Conservation (phyloP, 73 alveolate genomes). For the Paramecium sexaurelia region DNA sequence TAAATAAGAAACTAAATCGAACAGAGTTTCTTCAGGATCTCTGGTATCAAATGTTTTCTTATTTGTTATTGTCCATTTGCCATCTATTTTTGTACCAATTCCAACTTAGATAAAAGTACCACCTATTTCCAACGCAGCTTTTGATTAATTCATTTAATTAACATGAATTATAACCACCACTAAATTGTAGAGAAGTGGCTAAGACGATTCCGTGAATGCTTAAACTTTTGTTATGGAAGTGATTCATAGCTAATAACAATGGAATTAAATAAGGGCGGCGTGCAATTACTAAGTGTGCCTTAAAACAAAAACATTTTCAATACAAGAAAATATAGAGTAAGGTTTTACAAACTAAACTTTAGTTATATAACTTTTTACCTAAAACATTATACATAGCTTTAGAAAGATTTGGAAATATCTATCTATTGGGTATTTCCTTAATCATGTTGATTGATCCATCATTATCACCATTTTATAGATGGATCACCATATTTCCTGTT, state of each 20-base stretch:
- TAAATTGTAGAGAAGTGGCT: not conserved
- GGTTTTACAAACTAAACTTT: not conserved
- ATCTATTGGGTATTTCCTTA: conserved; percentile 50
- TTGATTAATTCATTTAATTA: not conserved
- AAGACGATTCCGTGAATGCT: not conserved
- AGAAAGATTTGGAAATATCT: conserved; percentile 41
- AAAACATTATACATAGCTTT: not conserved
- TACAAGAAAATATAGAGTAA: conserved; percentile 37
- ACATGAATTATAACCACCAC: conserved; percentile 23
- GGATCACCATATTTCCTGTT: not conserved
- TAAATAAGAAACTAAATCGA: not conserved
- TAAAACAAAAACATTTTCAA: not conserved
- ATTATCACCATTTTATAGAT: conserved; percentile 61
- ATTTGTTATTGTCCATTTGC: not conserved
- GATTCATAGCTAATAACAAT: conserved; percentile 41
- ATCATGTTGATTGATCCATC: conserved; percentile 55
- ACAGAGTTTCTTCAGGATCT: not conserved
- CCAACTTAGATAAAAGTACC: conserved; percentile 37
- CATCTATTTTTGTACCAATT: not conserved
- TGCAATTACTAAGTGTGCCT: conserved; percentile 1
- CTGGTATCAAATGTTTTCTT: not conserved
- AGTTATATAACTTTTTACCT: conserved; percentile 60
- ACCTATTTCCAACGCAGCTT: not conserved
- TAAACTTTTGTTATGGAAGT: not conserved
- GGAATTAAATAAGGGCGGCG: conserved; percentile 32